Evolutionary conservation across 805 yeast species (phyloP).

Genomic region (Myxozyma melibiosi): DNA sequence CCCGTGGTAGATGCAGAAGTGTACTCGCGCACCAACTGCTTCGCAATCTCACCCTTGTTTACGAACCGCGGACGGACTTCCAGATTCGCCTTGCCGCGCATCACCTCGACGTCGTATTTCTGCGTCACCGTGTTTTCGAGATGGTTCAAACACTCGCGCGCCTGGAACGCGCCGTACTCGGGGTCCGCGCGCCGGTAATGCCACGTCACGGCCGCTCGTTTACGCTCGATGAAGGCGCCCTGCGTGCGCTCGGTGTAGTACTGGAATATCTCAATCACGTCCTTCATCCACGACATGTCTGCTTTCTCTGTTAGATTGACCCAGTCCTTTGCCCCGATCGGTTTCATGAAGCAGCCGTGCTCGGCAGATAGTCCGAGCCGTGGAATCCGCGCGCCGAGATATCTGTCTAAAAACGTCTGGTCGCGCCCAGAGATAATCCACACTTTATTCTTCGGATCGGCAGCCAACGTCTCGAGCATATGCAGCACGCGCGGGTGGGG

Average conservation of each 20-base stretch:
- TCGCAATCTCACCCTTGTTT: conserved; percentile 96
- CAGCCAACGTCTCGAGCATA: conserved; percentile 60
- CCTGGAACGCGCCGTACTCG: conserved; percentile 85
- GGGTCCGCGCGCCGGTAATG: conserved; percentile 96
- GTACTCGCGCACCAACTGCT: conserved; percentile 61
- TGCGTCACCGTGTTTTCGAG: conserved; percentile 60
- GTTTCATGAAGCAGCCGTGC: conserved; percentile 93
- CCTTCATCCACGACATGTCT: conserved; percentile 95
- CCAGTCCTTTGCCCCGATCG: conserved; percentile 66
- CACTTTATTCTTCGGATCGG: conserved; percentile 79
- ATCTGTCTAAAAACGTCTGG: conserved; percentile 80
- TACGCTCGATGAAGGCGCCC: conserved; percentile 81
- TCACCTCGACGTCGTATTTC: conserved; percentile 84
- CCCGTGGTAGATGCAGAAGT: conserved; percentile 28
- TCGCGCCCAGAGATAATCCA: conserved; percentile 98
- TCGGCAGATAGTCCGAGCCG: conserved; percentile 86
- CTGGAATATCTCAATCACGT: conserved; percentile 71
- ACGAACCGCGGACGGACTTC: conserved; percentile 96
- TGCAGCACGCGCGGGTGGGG: conserved; percentile 74
- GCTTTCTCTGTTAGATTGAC: conserved; percentile 74
- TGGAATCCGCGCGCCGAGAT: conserved; percentile 72
- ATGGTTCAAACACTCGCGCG: conserved; percentile 68
- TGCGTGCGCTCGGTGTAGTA: conserved; percentile 86
- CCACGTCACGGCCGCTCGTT: conserved; percentile 96
- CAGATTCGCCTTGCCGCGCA: conserved; percentile 95